Evolutionary conservation across 352 stramenopile species (phyloP).

Genomic region (Phytophthora sansomeana): DNA sequence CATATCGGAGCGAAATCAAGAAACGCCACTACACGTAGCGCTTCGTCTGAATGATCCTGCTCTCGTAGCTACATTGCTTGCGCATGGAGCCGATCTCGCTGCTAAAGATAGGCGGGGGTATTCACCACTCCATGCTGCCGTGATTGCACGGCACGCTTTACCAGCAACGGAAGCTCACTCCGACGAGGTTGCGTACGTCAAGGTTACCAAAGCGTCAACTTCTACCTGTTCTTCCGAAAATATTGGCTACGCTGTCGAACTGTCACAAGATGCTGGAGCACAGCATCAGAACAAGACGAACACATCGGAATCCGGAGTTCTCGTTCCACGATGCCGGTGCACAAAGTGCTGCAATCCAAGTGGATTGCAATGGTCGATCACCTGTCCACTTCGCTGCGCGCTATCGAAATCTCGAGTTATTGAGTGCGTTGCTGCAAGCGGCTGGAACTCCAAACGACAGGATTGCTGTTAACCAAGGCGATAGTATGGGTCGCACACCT

Average conservation of each 20-base stretch:
- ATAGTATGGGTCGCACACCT: constrained; percentile 62
- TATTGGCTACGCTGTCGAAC: too few relatives aligned
- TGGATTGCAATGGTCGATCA: constrained; percentile 56
- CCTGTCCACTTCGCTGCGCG: constrained; percentile 65
- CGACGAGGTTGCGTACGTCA: constrained; percentile 55
- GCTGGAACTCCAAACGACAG: constrained; percentile 38
- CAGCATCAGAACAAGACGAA: constrained; percentile 16
- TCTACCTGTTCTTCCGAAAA: constrained; percentile 6
- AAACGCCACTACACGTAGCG: constrained; percentile 63
- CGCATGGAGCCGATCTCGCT: constrained; percentile 54
- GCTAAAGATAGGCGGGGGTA: constrained; percentile 43
- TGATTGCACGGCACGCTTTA: constrained; percentile 55
- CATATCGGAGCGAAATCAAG: constrained; percentile 41
- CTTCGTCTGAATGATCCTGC: constrained; percentile 47
- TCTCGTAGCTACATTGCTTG: constrained; percentile 54
- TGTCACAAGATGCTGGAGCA: too few relatives aligned
- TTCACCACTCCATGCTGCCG: constrained; percentile 57
- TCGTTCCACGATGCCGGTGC: constrained; percentile 56
- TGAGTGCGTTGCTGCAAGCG: constrained; percentile 54
- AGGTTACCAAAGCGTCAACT: constrained; percentile 22
- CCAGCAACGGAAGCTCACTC: constrained; percentile 54
- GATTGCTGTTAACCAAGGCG: constrained; percentile 56
- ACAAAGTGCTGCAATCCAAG: constrained; percentile 50
- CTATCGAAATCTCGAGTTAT: constrained; percentile 71
- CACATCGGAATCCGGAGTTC: constrained; percentile 49